These are phyloP conservation scores for Torulaspora gathmanii DNA, from an alignment of 805 yeast species.

Conservation along the genomic window DNA sequence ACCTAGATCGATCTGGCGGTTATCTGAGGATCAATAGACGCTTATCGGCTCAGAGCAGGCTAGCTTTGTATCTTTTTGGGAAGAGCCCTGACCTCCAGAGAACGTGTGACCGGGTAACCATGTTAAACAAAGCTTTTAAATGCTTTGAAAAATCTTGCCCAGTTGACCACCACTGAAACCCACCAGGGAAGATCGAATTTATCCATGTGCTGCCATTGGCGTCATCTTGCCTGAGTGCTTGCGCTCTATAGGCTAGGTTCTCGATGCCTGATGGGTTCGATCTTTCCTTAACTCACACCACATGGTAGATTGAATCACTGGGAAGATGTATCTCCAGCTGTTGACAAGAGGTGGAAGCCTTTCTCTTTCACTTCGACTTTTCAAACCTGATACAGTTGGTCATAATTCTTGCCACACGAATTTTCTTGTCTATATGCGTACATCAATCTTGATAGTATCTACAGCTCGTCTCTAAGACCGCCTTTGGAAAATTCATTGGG, in stretches of 20 bases:
- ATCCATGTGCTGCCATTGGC: constrained; percentile 33
- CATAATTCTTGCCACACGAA: constrained; percentile 34
- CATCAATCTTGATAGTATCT: constrained; percentile 10
- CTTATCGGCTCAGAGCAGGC: too few species aligned
- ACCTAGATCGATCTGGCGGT: too few species aligned
- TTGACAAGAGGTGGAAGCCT: constrained; percentile 33
- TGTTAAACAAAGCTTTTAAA: background rate
- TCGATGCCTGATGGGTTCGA: constrained; percentile 25
- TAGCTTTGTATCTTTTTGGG: too few species aligned
- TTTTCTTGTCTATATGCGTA: constrained; percentile 8
- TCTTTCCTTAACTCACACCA: constrained; percentile 9
- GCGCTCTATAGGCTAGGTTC: constrained; percentile 18
- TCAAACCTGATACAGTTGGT: constrained; percentile 36
- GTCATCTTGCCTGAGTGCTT: constrained; percentile 23
- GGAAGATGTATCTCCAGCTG: constrained; percentile 40
- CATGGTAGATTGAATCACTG: constrained; percentile 28
- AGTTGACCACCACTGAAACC: background rate
- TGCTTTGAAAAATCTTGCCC: background rate
- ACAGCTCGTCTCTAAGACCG: constrained; percentile 23
- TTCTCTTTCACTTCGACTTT: constrained; percentile 28
- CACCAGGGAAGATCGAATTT: constrained; percentile 4
- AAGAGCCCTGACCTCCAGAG: too few species aligned
- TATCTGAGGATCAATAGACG: too few species aligned
- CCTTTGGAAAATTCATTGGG: constrained; percentile 32
- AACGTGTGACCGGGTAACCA: too few species aligned